Evolutionary conservation across 129 eudicot genomes (phyloP), one percentile per base, ranked within the genome.

Genomic region (Chrysanthemum lavandulifolium): DNA sequence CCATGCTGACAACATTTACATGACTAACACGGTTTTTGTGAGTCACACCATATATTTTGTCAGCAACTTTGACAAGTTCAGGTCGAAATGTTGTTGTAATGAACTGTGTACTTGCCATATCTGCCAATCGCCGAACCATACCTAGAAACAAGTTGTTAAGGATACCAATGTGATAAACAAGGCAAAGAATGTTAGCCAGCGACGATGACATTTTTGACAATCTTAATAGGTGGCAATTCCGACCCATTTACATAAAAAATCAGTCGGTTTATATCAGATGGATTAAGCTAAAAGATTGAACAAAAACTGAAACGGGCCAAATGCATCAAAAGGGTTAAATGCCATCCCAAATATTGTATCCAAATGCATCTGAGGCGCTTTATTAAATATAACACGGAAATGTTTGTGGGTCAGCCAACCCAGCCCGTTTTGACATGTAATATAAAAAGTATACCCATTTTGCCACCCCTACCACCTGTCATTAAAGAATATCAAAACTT

Each of bases 81-180:
- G 86, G 91, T 47, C 99, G 71, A 68, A 95, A 95, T 18, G 97
- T 95, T 18, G 97, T 95, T 6, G 97, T 90, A 16, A 90, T 91
- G 65, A 91, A 91, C 80, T 95, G 99, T 2, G 99, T 95, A 71
- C 72, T 88, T 4, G 85, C 95, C 82, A 78, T 82, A 80, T 95
- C 99, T 29, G 99, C 99, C 84, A 88, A 63, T 64, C 96, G 90
- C n/a, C 99, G 93, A 67, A 91, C 95, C 99, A 95, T 95, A 80
- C 85, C 99, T 95, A 85, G 27, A 79, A 71, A 60, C 64, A 79
- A 40, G 16, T 72, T 18, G 80, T 82, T 65, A 83, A 79, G 87
- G 59, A 78, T 27, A 11, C 76, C 73, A 82, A 67, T 12, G 76
- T 6, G 62, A 23, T 45, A 76, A 59, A 51, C n/a, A 8, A 73